Base-by-base conservation (phyloP, 2,329 filamentous ascomycete species). In the Ascosphaera aggregata region DNA sequence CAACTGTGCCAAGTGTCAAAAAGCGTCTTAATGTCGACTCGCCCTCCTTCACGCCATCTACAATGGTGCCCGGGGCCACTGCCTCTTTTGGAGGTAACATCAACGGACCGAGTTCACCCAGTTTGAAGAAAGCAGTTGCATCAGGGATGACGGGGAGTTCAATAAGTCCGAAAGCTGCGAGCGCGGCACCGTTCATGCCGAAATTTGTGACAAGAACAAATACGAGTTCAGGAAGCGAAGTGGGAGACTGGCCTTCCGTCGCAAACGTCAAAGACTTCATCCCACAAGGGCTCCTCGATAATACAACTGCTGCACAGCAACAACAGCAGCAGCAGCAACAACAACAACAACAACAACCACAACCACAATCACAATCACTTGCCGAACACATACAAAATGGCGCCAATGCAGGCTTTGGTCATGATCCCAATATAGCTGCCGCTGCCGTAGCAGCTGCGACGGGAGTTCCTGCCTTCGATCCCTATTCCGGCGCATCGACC, bases 21-120 rank as follows among this genome's bases (percentile, higher is more conserved):
- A 89, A 84, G 57, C 66, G 77, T 19, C 67, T 98, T 47, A 98
- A 92, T 56, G 89, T 93, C 51, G 89, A 95, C 51, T 95, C 89
- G 7, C 86, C 89, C 9, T 81, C 86, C 37, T 98, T 98, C 55
- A 94, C 82, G 0, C 86, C 86, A 30, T 61, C 70, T 17, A 39
- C 39, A 9, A 40, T 41, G 34, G 34, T 35, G n/a, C 34, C 34
- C 16, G 34, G 34, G 34, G 59, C 16, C 34, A 18, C 34, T 63
- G 42, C 54, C 65, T 9, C 60, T 58, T 42, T 57, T 60, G 19
- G 63, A 64, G 49, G 64, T 60, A 39, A 54, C 39, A 56, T 38
- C 30, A 35, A 7, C 34, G n/a, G 7, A 16, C 34, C 34, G 9
- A 35, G 34, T 15, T 35, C 34, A 9, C 34, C 34, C 5, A 35